Evolutionary conservation across 768 basidiomycete genomes (phyloP).

Genomic region (Leucocoprinus leucothites): DNA sequence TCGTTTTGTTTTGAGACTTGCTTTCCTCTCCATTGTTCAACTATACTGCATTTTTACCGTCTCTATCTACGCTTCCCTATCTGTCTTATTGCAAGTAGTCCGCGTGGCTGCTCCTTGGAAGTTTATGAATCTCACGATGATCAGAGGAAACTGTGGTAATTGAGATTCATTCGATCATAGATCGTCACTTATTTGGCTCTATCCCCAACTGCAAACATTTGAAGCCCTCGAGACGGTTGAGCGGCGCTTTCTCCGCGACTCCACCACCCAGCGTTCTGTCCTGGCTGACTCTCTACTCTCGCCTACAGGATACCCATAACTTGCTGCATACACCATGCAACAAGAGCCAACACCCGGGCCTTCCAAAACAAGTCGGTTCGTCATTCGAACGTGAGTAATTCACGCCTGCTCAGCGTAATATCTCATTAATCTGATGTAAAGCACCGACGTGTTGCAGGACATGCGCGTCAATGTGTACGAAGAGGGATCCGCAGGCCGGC

Average conservation of each 20-base stretch:
- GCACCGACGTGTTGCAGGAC: constrained; percentile 72
- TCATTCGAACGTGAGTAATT: constrained; percentile 7
- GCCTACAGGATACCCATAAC: background rate
- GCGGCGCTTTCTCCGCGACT: background rate
- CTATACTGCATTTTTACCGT: background rate
- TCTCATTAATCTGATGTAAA: constrained; percentile 24
- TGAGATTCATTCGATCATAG: background rate
- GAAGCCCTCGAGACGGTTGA: too few species aligned
- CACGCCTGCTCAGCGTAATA: background rate
- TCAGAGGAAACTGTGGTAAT: too few species aligned
- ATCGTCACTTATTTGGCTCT: background rate
- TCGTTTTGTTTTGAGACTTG: constrained; percentile 1
- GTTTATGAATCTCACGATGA: background rate
- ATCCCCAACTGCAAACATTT: background rate
- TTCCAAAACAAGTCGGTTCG: background rate
- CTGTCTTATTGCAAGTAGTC: background rate
- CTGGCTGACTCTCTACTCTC: background rate
- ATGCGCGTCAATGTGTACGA: constrained; percentile 62
- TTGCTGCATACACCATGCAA: background rate
- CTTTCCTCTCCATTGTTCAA: background rate
- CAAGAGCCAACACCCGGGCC: background rate
- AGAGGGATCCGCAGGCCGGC: constrained; percentile 47
- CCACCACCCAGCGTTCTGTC: background rate
- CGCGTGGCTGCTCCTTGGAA: background rate
- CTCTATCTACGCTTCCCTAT: background rate